Conservation (phyloP, 2,329 filamentous ascomycete species). For the Aspergillus sp. region DNA sequence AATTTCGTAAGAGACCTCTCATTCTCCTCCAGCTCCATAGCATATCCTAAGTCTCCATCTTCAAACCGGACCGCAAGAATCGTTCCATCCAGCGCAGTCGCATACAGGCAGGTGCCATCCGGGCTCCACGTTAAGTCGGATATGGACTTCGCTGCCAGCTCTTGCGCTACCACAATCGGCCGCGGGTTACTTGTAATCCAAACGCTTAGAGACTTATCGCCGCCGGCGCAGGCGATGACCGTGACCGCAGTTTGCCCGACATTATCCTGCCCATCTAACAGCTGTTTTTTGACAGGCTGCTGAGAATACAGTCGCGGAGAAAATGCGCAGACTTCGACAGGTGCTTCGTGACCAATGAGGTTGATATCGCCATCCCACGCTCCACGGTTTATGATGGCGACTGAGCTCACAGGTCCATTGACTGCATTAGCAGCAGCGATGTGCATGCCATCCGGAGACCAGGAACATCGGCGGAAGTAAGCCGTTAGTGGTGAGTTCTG, state of each 20-base stretch:
- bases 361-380: slow-evolving; percentile 97
- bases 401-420: slow-evolving; percentile 94
- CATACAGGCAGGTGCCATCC: slow-evolving; percentile 81
- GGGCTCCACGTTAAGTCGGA: slow-evolving; percentile 94
- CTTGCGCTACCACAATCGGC: slow-evolving; percentile 85
- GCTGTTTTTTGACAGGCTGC: slow-evolving; percentile 59
- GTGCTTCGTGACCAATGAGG: slow-evolving; percentile 93
- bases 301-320: slow-evolving; percentile 84
- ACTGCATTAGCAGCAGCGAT: slow-evolving; percentile 96
- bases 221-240: slow-evolving; percentile 93
- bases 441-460: slow-evolving; percentile 95
- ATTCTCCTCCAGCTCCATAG: slow-evolving; percentile 82
- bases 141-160: slow-evolving; percentile 85
- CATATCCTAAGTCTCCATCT: slow-evolving; percentile 83
- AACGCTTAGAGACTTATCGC: slow-evolving; percentile 92
- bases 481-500: slow-evolving; percentile 90
- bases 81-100: slow-evolving; percentile 84
- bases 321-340: slow-evolving; percentile 95
- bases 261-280: slow-evolving; percentile 40
- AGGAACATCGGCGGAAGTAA: slow-evolving; percentile 94
- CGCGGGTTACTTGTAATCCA: slow-evolving; percentile 97
- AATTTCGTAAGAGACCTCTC: slow-evolving; percentile 92
- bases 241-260: slow-evolving; percentile 64
- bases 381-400: slow-evolving; percentile 90
- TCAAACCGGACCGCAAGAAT: slow-evolving; percentile 82